phyloP scores from a whole-genome alignment of 495 filamentous ascomycete species.

The Staphylotrichum longicolle region DNA sequence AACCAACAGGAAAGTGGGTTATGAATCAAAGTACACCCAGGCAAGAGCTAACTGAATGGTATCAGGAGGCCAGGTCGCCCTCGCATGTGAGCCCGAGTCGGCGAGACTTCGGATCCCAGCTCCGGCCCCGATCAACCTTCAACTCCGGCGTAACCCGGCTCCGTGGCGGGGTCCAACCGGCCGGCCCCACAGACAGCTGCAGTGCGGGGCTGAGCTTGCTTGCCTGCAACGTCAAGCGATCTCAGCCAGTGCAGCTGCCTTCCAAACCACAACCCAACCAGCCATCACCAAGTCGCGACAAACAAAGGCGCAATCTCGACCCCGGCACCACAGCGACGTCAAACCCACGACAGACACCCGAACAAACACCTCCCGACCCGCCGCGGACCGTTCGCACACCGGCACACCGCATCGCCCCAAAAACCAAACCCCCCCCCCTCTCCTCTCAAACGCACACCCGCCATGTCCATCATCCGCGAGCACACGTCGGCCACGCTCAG shows the following conservation, averaged over 20 bases:
- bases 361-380: no score
- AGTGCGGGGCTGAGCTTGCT: conserved; percentile 12
- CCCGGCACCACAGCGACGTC: no score
- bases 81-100: no score
- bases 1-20: no score
- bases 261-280: not conserved
- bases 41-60: no score
- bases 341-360: no score
- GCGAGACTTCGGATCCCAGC: not conserved
- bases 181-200: conserved; percentile 8
- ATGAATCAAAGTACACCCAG: no score
- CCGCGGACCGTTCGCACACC: not conserved
- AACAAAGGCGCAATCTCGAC: no score
- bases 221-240: conserved; percentile 4
- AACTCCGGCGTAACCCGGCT: no score
- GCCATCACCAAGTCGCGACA: no score
- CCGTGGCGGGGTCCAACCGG: conserved; percentile 5
- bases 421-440: not conserved
- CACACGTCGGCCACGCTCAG: conserved; percentile 48
- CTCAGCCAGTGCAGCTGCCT: not conserved
- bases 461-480: conserved; percentile 59
- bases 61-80: no score
- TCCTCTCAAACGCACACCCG: conserved; percentile 8
- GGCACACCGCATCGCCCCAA: not conserved
- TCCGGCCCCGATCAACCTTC: not conserved